Evolutionary conservation across 805 yeast genomes (phyloP).

Genomic region (Debaryomyces castellii): DNA sequence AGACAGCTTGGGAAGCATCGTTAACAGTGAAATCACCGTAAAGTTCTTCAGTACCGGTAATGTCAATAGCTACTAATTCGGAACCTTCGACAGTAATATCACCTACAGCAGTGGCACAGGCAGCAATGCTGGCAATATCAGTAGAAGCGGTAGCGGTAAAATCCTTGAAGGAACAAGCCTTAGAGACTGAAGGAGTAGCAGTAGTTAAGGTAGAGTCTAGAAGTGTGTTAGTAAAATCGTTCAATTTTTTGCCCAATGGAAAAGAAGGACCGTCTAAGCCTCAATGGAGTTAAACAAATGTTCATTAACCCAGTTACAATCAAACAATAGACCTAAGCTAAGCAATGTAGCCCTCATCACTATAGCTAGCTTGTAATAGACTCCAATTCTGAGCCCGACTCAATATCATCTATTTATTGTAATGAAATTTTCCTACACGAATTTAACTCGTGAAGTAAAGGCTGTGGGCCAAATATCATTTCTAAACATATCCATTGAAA

Average conservation of each 20-base stretch:
- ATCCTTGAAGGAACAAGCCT: slow-evolving; percentile 61
- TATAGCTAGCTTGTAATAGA: not conserved
- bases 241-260: not conserved
- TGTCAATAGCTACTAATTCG: slow-evolving; percentile 54
- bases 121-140: slow-evolving; percentile 69
- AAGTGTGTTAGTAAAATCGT: slow-evolving; percentile 6
- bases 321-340: not conserved
- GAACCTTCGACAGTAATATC: slow-evolving; percentile 68
- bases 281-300: not conserved
- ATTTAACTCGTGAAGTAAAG: not conserved
- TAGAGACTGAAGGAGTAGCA: slow-evolving; percentile 55
- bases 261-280: slow-evolving; percentile 1
- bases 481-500: not conserved
- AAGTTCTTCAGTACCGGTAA: slow-evolving; percentile 74
- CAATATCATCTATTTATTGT: not conserved
- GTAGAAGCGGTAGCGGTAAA: slow-evolving; percentile 77
- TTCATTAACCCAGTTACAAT: not conserved
- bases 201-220: slow-evolving; percentile 48
- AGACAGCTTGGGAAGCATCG: slow-evolving; percentile 61
- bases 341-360: not conserved
- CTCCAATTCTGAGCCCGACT: not conserved
- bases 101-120: slow-evolving; percentile 82
- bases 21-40: slow-evolving; percentile 70
- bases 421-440: not conserved
- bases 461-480: not conserved